phyloP scores from a whole-genome alignment of 2,329 filamentous ascomycete species.

The Periconia digitata region DNA sequence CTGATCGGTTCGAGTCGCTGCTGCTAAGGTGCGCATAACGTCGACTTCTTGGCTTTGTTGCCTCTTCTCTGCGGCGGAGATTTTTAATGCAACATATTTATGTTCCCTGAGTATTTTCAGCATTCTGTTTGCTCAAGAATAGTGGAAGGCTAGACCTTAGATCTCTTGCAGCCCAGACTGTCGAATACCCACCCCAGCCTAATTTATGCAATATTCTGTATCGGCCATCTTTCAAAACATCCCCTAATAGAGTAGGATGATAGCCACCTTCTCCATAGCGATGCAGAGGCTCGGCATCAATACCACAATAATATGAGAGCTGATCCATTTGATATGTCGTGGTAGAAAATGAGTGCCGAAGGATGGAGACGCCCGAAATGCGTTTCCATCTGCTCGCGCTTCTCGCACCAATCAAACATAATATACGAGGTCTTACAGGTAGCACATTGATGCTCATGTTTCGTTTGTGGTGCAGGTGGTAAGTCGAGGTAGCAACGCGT shows the following conservation, averaged over 20 bases:
- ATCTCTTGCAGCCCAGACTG: slow-evolving; percentile 23
- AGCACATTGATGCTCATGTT: too few species aligned
- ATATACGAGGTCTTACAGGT: too few species aligned
- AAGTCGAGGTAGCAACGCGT: too few species aligned
- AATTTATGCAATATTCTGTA: slow-evolving; percentile 27
- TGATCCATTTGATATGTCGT: too few species aligned
- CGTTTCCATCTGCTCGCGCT: too few species aligned
- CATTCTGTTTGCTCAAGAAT: neutral
- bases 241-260: slow-evolving; percentile 20
- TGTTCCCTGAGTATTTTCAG: slow-evolving; percentile 10
- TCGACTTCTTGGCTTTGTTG: slow-evolving; percentile 13
- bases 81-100: slow-evolving; percentile 27
- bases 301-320: too few species aligned
- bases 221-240: slow-evolving; percentile 17
- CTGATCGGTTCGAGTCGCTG: slow-evolving; percentile 9
- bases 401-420: too few species aligned
- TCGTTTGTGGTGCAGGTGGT: too few species aligned
- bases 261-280: slow-evolving; percentile 21
- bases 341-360: too few species aligned
- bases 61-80: slow-evolving; percentile 14
- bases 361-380: too few species aligned
- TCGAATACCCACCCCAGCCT: slow-evolving; percentile 24
- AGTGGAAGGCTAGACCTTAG: slow-evolving; percentile 8
- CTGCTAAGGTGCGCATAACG: slow-evolving; percentile 14
- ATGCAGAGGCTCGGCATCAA: slow-evolving; percentile 23